phyloP scores from a whole-genome alignment of 2,329 filamentous ascomycete genomes.

The Lachnellula cervina region DNA sequence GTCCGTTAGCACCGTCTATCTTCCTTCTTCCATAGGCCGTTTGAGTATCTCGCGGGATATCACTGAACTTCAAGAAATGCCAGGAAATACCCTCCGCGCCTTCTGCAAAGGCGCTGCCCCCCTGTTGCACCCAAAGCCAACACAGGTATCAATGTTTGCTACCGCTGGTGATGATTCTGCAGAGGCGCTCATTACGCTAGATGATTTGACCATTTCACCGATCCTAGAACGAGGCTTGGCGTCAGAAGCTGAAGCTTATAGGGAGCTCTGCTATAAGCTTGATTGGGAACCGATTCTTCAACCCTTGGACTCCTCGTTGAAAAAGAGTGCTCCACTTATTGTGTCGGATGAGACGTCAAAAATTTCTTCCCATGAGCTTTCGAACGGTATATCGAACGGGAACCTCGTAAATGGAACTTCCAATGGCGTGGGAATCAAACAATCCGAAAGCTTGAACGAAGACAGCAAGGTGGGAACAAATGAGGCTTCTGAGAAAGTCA shows the following conservation, averaged over 20 bases:
- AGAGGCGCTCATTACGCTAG: slow-evolving; percentile 35
- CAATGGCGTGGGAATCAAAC: not conserved
- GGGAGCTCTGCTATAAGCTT: slow-evolving; percentile 44
- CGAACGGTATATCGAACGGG: slow-evolving; percentile 5
- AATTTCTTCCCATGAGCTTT: not conserved
- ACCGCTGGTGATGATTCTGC: slow-evolving; percentile 24
- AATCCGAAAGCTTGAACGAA: not conserved
- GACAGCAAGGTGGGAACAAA: not conserved
- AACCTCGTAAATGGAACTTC: not conserved
- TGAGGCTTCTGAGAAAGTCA: not conserved
- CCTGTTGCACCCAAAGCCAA: slow-evolving; percentile 31
- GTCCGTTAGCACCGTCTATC: slow-evolving; percentile 36
- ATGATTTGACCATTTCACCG: slow-evolving; percentile 38
- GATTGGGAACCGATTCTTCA: slow-evolving; percentile 39
- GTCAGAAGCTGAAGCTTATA: slow-evolving; percentile 28
- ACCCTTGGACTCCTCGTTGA: not conserved
- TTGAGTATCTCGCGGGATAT: slow-evolving; percentile 36
- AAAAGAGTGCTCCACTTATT: not conserved
- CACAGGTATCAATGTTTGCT: slow-evolving; percentile 38
- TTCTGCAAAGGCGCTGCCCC: slow-evolving; percentile 35
- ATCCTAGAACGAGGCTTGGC: slow-evolving; percentile 35
- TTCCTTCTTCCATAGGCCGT: slow-evolving; percentile 39
- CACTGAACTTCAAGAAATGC: slow-evolving; percentile 33
- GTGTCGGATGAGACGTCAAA: not conserved
- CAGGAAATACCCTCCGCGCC: slow-evolving; percentile 34